These are phyloP conservation scores for Psophocarpus tetragonolobus DNA, from an alignment of 306 rosid genomes.

Conservation along the genomic window DNA sequence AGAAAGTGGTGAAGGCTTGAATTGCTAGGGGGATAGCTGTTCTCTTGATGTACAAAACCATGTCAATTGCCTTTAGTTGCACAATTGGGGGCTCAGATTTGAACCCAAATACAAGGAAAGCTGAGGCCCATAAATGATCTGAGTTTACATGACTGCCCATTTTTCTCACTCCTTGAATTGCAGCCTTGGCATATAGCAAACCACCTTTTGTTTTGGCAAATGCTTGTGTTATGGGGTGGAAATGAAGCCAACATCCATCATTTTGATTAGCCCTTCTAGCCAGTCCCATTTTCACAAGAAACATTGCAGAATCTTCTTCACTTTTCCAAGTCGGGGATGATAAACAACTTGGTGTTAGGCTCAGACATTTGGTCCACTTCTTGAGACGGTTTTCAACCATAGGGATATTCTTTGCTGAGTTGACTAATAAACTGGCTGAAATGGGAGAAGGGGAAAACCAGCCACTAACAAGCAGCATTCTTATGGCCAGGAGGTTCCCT, in stretches of 20 bases:
- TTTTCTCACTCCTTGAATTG: constrained; percentile 70
- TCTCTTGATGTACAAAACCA: constrained; percentile 71
- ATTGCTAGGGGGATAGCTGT: constrained; percentile 86
- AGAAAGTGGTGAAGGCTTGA: constrained; percentile 72
- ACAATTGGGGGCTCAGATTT: constrained; percentile 77
- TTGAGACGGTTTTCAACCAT: constrained; percentile 43
- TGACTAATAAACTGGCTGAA: constrained; percentile 49
- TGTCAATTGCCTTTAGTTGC: constrained; percentile 61
- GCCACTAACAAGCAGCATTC: constrained; percentile 75
- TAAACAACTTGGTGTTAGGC: constrained; percentile 52
- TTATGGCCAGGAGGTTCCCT: constrained; percentile 55
- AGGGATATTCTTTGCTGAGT: constrained; percentile 64
- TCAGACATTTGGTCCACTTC: constrained; percentile 56
- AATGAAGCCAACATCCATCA: constrained; percentile 68
- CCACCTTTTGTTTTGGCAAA: constrained; percentile 67
- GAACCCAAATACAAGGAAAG: constrained; percentile 89
- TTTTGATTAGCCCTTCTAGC: constrained; percentile 56
- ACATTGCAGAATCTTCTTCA: constrained; percentile 72
- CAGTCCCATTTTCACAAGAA: constrained; percentile 69
- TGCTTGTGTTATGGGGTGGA: constrained; percentile 75
- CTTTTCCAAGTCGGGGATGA: constrained; percentile 66
- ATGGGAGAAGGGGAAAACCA: constrained; percentile 81
- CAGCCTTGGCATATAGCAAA: constrained; percentile 63
- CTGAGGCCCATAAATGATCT: constrained; percentile 84
- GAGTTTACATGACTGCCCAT: constrained; percentile 50